A percentile compares a stretch with the other conserved stretches of the same genome.
Evolutionary conservation across 805 yeast species (phyloP).

Genomic region (Lipomyces anomalus): DNA sequence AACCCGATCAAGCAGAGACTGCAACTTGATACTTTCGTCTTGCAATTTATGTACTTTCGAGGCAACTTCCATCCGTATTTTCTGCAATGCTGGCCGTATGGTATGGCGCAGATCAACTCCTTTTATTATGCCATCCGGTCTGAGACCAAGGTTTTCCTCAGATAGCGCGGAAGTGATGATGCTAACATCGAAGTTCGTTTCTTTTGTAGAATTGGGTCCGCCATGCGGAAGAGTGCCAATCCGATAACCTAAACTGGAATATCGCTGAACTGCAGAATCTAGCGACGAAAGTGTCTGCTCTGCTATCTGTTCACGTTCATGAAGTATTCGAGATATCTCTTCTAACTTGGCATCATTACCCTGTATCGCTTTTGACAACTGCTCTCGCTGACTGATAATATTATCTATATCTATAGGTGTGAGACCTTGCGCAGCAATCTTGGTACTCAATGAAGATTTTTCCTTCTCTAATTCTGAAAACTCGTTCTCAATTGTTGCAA

Average conservation of each 20-base stretch:
- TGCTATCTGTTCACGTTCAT: conserved; percentile 47
- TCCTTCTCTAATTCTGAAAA: conserved; percentile 11
- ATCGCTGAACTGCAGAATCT: conserved; percentile 48
- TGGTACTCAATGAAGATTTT: conserved; percentile 30
- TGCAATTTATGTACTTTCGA: conserved; percentile 45
- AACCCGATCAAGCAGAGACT: conserved; percentile 53
- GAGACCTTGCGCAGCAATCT: conserved; percentile 51
- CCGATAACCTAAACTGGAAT: conserved; percentile 50
- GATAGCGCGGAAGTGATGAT: conserved; percentile 37
- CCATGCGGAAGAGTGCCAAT: conserved; percentile 36
- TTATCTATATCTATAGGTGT: conserved; percentile 59
- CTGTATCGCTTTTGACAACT: conserved; percentile 51
- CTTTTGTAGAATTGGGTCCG: conserved; percentile 23
- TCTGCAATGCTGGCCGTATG: conserved; percentile 36
- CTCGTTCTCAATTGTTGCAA: conserved; percentile 37
- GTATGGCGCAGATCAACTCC: conserved; percentile 38
- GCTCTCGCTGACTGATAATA: conserved; percentile 57
- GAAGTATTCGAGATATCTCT: conserved; percentile 42
- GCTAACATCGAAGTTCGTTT: conserved; percentile 37
- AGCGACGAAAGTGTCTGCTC: conserved; percentile 47
- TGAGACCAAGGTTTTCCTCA: conserved; percentile 44
- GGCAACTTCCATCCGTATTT: conserved; percentile 45
- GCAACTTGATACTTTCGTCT: conserved; percentile 53
- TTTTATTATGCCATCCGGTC: conserved; percentile 38
- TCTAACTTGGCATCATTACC: conserved; percentile 40